Base-by-base conservation (phyloP, 495 filamentous ascomycete species). In the Aspergillus steynii region DNA sequence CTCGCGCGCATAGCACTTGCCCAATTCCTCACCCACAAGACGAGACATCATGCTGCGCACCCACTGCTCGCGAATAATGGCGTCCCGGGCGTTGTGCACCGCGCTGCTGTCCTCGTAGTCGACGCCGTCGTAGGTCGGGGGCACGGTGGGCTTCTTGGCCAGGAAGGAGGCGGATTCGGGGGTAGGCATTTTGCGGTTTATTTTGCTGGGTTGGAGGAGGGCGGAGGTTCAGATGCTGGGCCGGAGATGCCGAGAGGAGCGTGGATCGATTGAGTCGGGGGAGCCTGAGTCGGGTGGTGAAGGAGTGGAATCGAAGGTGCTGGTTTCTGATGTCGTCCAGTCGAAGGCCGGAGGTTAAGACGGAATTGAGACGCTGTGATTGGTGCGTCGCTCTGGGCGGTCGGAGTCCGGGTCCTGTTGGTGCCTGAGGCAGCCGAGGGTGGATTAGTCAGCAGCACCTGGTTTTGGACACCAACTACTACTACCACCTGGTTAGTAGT, bases 51-150 rank as follows among this genome's bases (percentile, higher is more conserved):
- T 99, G 67, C 86, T 88, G 73, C 86, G 86, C 29, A 99, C 92
- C 96, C 96, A 99, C 79, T 99, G 95, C 77, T 99, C 95, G 47
- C 92, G 86, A 67, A 99, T 87, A 50, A 99, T 88, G 37, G 94
- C 88, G 68, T 99, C 95, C 67, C 96, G 95, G 61, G 96, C 93
- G 58, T 90, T 90, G 82, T 97, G 97, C 55, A 98, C 78, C 64
- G 88, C 86, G 70, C 83, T 83, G 66, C 88, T 96, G 83, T 99
- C 93, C 61, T 96, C 87, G 83, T 90, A 98, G 82, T 98, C 93
- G 75, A 99, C 95, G 69, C 94, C 93, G 54, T 97, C 91, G 80
- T 97, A 99, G 65, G 91, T 94, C 20, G 95, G 91, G 42, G 94
- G 85, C 53, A 99, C 95, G 52, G 83, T 90, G 65, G 95, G 95